Base-by-base conservation (phyloP, 441 rosid genomes). In the Flueggea neowawraea region DNA sequence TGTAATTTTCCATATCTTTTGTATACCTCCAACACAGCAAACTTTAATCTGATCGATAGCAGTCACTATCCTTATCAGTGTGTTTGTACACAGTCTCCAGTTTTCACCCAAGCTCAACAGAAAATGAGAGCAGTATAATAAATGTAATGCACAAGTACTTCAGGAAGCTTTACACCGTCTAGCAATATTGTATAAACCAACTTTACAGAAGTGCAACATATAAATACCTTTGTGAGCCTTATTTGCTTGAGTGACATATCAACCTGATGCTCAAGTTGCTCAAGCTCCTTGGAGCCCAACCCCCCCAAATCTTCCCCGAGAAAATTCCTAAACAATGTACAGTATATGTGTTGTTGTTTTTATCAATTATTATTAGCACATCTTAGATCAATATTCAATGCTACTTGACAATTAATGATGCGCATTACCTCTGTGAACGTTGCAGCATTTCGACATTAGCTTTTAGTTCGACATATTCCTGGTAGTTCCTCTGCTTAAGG, bases 241-340 rank as follows among this genome's bases (percentile, higher is more conserved):
- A 86, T 75, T n/a, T 75, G 74, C 74, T 77, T 78, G 78, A 86
- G 73, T 16, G 89, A 76, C 31, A 76, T 57, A 58, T 84, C 89
- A 22, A 84, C 71, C 48, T 84, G 92, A 63, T 44, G 12, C 77
- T 86, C 92, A 43, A 86, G 80, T 63, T 84, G 77, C 56, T 84
- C 83, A 16, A 86, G 82, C 56, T 79, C 86, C 63, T 70, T 79
- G 0, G 79, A 32, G 73, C 66, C 57, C 48, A 86, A 62, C 8
- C 75, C 65, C 41, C 72, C 82, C 72, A 84, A 65, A 64, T 82
- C 84, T 65, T 86, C 92, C 33, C 92, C 92, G 57, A 80, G 88
- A 55, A 86, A 72, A 67, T 82, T 78, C 69, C 92, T 84, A 55
- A 6, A 47, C 45, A 15, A 65, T 31, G 12, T 28, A 53, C n/a